These are phyloP conservation scores for Neonectria coccinea DNA, from an alignment of 2,329 filamentous ascomycete genomes.

Conservation along the genomic window DNA sequence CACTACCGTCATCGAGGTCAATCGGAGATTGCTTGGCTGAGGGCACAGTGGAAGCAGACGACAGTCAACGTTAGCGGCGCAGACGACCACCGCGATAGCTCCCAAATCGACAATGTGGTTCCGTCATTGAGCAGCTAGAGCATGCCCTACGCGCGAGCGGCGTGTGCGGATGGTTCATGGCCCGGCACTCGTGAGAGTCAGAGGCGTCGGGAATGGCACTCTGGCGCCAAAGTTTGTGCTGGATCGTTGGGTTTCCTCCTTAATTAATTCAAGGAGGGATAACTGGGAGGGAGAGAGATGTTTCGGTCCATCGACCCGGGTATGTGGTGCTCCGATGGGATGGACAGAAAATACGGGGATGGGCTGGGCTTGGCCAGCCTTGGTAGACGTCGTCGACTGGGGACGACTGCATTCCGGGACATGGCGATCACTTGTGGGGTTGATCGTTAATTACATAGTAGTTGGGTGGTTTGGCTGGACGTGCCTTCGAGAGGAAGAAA, in stretches of 20 bases:
- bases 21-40: slow-evolving; percentile 9
- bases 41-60: slow-evolving; percentile 5
- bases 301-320: slow-evolving; percentile 12
- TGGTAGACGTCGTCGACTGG: slow-evolving; percentile 2
- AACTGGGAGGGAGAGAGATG: background rate
- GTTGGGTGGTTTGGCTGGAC: background rate
- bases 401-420: slow-evolving; percentile 7
- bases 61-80: background rate
- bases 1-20: background rate
- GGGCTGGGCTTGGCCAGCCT: background rate
- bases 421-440: background rate
- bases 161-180: background rate
- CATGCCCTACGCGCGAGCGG: background rate
- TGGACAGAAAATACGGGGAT: background rate
- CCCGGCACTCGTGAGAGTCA: background rate
- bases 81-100: slow-evolving; percentile 6
- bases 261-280: slow-evolving; percentile 8
- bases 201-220: slow-evolving; percentile 15
- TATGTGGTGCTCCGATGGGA: slow-evolving; percentile 12
- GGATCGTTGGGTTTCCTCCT: background rate
- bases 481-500: background rate
- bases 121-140: slow-evolving; percentile 18
- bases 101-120: slow-evolving; percentile 11
- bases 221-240: slow-evolving; percentile 12
- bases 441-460: background rate